Evolutionary conservation across 2,329 filamentous ascomycete species (phyloP), one percentile per base, ranked within the genome.

Genomic region (Penicillium sp.): DNA sequence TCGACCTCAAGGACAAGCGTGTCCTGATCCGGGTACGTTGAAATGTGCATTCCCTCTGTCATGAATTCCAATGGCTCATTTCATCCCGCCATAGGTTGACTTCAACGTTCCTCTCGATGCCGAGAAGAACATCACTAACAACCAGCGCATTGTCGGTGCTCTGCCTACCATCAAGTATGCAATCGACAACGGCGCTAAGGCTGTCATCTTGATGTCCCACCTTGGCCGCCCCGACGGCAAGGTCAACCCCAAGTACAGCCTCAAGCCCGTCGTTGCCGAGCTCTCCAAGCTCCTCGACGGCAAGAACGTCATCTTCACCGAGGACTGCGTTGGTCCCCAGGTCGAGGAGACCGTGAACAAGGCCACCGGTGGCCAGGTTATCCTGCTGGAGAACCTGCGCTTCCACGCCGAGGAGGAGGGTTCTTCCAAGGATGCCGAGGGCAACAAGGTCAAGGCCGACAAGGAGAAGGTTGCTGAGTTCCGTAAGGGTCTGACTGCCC

Each of bases 351-450:
- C 90, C 54, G 93, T 98, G 71, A 92, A 90, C 83, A 89, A 89
- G 78, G 92, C 93, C 65, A 85, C 85, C 58, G 86, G 87, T 71
- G 95, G 94, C 71, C 87, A 92, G 73, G 87, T 99, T 58, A 85
- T 99, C 60, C 87, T 99, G 37, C 86, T 99, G 57, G 95, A 99
- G 87, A 99, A 99, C 85, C 83, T 99, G 80, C 92, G 95, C 70
- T 99, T 98, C 87, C 95, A 99, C 81, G 86, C 92, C 65, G 95
- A 99, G 84, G 95, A 99, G 83, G 95, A 99, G 84, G 95, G 95
- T 68, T 96, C 92, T 82, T 90, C 85, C 78, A 97, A 97, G 85
- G 93, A 97, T 79, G 89, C 87, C 62, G 90, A 94, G 56, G 95
- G 94, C 74, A 97, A 97, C 83, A 99, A 99, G 86, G 88, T 89